Evolutionary conservation across 805 yeast genomes (phyloP).

Genomic region (Nakazawaea sp.): DNA sequence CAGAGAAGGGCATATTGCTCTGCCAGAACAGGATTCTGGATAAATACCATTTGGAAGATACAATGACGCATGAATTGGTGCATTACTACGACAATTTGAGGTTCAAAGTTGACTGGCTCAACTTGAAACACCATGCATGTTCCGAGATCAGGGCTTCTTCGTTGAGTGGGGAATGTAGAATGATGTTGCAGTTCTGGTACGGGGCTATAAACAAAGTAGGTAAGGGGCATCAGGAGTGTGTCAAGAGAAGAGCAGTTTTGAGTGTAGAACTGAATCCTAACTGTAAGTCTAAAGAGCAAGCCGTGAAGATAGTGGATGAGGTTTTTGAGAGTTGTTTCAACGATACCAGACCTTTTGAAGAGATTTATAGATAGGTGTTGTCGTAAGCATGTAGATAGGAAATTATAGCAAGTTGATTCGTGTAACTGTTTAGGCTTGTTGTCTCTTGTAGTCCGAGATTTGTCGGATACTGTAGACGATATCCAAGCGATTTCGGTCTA

Average conservation of each 20-base stretch:
- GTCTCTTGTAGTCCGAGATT: too few species aligned
- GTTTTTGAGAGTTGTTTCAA: conserved; percentile 92
- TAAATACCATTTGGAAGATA: conserved; percentile 83
- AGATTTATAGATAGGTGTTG: conserved; percentile 60
- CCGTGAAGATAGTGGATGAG: conserved; percentile 71
- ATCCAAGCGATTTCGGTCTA: too few species aligned
- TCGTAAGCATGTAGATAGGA: too few species aligned
- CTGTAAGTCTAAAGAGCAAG: conserved; percentile 67
- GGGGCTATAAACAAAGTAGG: conserved; percentile 43
- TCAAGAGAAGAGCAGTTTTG: conserved; percentile 77
- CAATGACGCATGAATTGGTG: conserved; percentile 84
- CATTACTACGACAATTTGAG: conserved; percentile 90
- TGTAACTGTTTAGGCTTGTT: too few species aligned
- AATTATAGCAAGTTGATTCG: too few species aligned
- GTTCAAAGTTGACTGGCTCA: conserved; percentile 80
- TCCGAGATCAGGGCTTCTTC: conserved; percentile 92
- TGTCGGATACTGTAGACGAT: too few species aligned
- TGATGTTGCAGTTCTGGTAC: conserved; percentile 70
- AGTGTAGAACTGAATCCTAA: conserved; percentile 84
- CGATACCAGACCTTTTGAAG: conserved; percentile 94
- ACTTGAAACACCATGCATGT: conserved; percentile 92
- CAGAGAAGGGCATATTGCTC: conserved; percentile 76
- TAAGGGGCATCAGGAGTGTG: conserved; percentile 87
- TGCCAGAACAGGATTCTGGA: conserved; percentile 77
- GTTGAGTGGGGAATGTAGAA: conserved; percentile 90